Evolutionary conservation across 2,329 filamentous ascomycete species (phyloP).

Genomic region (Trichoderma harzianum): DNA sequence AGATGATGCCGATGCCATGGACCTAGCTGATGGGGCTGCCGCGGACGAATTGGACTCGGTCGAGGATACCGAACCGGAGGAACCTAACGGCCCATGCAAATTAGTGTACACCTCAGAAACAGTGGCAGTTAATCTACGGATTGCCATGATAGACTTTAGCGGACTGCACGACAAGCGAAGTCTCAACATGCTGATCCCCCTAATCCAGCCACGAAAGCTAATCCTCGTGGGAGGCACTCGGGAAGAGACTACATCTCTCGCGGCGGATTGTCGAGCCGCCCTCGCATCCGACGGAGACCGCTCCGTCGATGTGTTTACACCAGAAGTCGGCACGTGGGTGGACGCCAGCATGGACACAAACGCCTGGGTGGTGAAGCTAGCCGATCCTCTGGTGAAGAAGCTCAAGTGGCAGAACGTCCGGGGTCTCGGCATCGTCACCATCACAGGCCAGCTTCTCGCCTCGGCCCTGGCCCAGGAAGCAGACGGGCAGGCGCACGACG

Average conservation of each 20-base stretch:
- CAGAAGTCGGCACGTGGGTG: constrained; percentile 66
- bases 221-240: constrained; percentile 82
- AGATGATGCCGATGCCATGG: constrained; percentile 43
- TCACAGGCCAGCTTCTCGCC: constrained; percentile 67
- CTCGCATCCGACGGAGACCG: constrained; percentile 48
- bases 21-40: constrained; percentile 36
- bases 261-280: constrained; percentile 73
- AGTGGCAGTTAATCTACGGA: constrained; percentile 66
- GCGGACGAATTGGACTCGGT: constrained; percentile 57
- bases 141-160: constrained; percentile 88
- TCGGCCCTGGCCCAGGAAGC: constrained; percentile 35
- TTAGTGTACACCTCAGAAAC: constrained; percentile 61
- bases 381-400: constrained; percentile 77
- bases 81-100: constrained; percentile 67
- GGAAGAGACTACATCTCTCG: constrained; percentile 74
- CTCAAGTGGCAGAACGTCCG: constrained; percentile 94
- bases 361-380: constrained; percentile 91
- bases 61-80: constrained; percentile 53
- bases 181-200: constrained; percentile 87
- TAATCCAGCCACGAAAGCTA: constrained; percentile 90
- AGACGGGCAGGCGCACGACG: constrained; percentile 47
- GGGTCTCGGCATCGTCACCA: constrained; percentile 84
- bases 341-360: constrained; percentile 97
- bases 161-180: constrained; percentile 92
- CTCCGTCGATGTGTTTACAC: constrained; percentile 75